Evolutionary conservation across 768 basidiomycete species (phyloP), one percentile per base, ranked within the genome.

Genomic region (Tephrocybe rancida): DNA sequence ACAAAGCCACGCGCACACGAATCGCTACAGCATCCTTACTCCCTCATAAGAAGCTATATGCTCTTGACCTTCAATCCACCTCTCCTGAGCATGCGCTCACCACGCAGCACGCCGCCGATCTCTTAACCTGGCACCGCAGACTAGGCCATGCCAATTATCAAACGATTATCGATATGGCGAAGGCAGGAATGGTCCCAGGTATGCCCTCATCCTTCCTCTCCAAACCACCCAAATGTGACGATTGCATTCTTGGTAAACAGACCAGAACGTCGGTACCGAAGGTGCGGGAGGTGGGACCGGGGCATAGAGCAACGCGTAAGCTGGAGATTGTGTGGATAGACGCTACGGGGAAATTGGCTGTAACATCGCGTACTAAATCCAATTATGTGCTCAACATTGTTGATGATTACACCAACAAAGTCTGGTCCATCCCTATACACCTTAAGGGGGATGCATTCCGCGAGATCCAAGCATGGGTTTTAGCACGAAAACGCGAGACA

Each of bases 91-190:
- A 27, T 21, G 26, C 52, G 3, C 37, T 21, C 22, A 18, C 29
- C 11, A 38, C 39, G 1, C 46, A 47, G 46, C 32, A 21, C 13
- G 13, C 26, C 19, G n/a, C 8, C 30, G 9, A 35, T 37, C 19
- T 42, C 1, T 9, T 18, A 14, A 39, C 52, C 11, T 53, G 52
- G 52, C 52, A 53, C 18, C 3, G 18, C 13, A 18, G 46, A 5
- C 53, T 54, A 6, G 46, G 53, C 2, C 53, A 54, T 35, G 21
- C 53, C 5, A 54, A 54, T 22, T 54, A 43, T 16, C 53, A 48
- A 21, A 16, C 44, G 0, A 41, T 46, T 5, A 47, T 29, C n/a
- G 16, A 14, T 5, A 45, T 45, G 44, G 44, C 44, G 2, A 22
- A 45, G 30, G 7, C 11, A n/a, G n/a, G n/a, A n/a, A n/a, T n/a